Evolutionary conservation across 305 asterid species (phyloP), one percentile per base, ranked within the genome.

Genomic region (Fraxinus greggii): DNA sequence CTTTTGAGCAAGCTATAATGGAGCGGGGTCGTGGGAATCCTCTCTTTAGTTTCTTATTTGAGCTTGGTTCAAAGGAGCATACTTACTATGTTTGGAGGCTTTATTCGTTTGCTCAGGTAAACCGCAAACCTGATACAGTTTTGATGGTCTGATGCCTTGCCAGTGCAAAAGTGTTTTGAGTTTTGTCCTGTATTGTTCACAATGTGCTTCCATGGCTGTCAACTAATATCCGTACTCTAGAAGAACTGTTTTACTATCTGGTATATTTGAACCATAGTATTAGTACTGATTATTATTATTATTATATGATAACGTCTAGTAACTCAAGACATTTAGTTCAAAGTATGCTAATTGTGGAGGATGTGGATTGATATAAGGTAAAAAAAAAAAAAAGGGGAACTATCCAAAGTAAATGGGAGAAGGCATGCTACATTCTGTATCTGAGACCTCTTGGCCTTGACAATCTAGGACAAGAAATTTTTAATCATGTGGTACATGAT

Each of bases 1-100:
- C 97, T 80, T 95, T 95, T 87, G 99, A 95, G 89, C 99, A 95
- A 91, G 99, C 97, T 76, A 92, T 95, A 89, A 93, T 95, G 98
- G 99, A 95, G 87, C 86, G 97, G 75, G 97, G 97, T 76, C 97
- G 98, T 82, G 99, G 99, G 80, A 95, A 92, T 86, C 90, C 94
- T 83, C 85, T 92, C 32, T 95, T 95, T 81, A 85, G 79, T 82
- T 95, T 93, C 90, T 89, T 95, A 89, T 95, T 95, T 90, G 99
- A 95, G 90, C 99, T 95, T 83, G 99, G 97, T 28, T 92, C 98
- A 0, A 92, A 93, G 90, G 99, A 95, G 85, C 99, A 95, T 81
- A 92, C 98, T 15, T 95, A 93, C 83, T 95, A 95, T 76, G 99
- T 93, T 17, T 95, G 98, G 99, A 93, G 99, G 92, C 94, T 95